These are phyloP conservation scores for Viola odorata DNA, from an alignment of 345 rosid species.

Conservation along the genomic window DNA sequence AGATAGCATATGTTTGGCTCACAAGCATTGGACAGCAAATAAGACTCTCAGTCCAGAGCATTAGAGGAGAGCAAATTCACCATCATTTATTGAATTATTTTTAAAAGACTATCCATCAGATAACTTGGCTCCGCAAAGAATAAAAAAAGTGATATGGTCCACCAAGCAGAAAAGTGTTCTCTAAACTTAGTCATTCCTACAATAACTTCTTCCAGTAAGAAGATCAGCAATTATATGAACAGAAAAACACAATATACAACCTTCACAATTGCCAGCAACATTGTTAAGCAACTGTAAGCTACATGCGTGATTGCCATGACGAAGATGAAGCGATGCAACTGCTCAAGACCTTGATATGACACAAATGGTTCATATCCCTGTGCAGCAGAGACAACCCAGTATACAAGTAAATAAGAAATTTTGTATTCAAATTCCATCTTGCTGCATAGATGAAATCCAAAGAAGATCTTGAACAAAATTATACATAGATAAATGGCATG, in stretches of 20 bases:
- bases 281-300: slow-evolving; percentile 91
- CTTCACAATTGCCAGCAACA: slow-evolving; percentile 92
- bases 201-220: not conserved
- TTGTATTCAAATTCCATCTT: not conserved
- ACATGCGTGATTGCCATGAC: slow-evolving; percentile 96
- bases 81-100: too few species aligned
- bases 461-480: slow-evolving; percentile 1
- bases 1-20: too few species aligned
- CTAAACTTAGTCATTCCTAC: not conserved
- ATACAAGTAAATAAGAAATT: not conserved
- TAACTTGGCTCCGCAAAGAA: too few species aligned
- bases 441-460: not conserved
- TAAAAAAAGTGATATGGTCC: not conserved
- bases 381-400: slow-evolving; percentile 7
- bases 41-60: too few species aligned
- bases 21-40: too few species aligned
- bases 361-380: slow-evolving; percentile 93
- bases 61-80: too few species aligned
- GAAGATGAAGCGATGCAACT: slow-evolving; percentile 93
- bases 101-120: too few species aligned
- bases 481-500: slow-evolving; percentile 18
- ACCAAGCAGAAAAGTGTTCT: not conserved
- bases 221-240: slow-evolving; percentile 10
- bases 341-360: slow-evolving; percentile 87
- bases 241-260: slow-evolving; percentile 28